A percentile compares a stretch with the other conserved stretches of the same genome.
Evolutionary conservation across 176 grass and related monocot genomes (phyloP).

Genomic region (Cenchrus purpureus): DNA sequence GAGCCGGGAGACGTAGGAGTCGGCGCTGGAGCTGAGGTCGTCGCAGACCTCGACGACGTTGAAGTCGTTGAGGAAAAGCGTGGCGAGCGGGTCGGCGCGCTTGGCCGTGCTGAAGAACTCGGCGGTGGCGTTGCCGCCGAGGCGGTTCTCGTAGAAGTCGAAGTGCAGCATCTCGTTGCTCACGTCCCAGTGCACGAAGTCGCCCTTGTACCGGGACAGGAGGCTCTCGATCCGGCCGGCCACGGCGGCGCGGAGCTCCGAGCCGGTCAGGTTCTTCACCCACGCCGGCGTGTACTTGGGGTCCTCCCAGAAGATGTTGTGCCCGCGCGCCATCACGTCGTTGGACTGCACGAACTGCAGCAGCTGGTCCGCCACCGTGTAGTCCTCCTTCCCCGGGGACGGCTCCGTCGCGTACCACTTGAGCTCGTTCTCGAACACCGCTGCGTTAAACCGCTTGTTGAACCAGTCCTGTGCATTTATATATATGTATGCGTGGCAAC

Average conservation of each 20-base stretch:
- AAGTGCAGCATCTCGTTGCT: conserved; percentile 98
- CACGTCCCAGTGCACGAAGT: conserved; percentile 97
- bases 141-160: conserved; percentile 85
- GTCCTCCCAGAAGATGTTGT: conserved; percentile 99
- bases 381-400: conserved; percentile 63
- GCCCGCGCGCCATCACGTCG: conserved; percentile 70
- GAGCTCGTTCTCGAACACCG: conserved; percentile 96
- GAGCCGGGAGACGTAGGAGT: conserved; percentile 64
- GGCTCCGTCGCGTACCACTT: conserved; percentile 97
- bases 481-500: too few relatives aligned
- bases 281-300: conserved; percentile 70
- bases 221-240: conserved; percentile 69
- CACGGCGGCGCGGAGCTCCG: conserved; percentile 62
- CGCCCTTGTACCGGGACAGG: conserved; percentile 69
- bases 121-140: conserved; percentile 64
- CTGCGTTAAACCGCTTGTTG: conserved; percentile 66
- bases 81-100: conserved; percentile 74
- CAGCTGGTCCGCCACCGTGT: conserved; percentile 59
- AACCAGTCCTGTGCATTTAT: conserved; percentile 64
- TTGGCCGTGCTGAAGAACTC: conserved; percentile 78
- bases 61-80: conserved; percentile 95
- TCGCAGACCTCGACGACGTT: conserved; percentile 86
- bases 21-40: conserved; percentile 75
- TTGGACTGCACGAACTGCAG: conserved; percentile 60
- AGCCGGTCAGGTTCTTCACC: conserved; percentile 74